Base-by-base conservation (phyloP, 2,329 filamentous ascomycete genomes). In the Penicillium sp. region DNA sequence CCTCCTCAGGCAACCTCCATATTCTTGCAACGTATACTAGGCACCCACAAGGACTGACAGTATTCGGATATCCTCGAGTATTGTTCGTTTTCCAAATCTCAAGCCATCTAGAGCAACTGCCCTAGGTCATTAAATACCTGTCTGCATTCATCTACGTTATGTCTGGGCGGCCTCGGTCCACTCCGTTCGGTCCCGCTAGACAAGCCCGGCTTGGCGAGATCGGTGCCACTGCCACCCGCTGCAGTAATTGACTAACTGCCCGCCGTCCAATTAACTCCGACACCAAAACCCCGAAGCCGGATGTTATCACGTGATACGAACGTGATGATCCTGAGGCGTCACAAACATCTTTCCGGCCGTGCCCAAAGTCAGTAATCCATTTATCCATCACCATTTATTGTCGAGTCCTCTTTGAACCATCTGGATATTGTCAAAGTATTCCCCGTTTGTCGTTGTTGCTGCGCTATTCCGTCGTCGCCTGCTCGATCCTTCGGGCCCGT, bases 401-500 rank as follows among this genome's bases (percentile, higher is more conserved):
- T 53, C 31, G 9, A 35, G 24, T 47, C 51, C 52, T 31, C 7
- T 6, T 18, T 54, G 41, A n/a, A 50, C 50, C 59, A 55, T 59
- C 59, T 39, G 54, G 49, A 2, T 7, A 51, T 49, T 57, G 37
- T 43, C 49, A n/a, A 40, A 41, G 46, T 41, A 36, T 27, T 16
- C 2, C 11, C 9, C 18, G 19, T 33, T 40, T 49, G 27, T 51
- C 52, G n/a, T 24, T 13, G 50, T 63, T 63, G 61, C 65, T 65
- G 65, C 59, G 54, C 54, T 6, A 55, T 49, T 51, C 56, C 60
- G 56, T 55, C 50, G 47, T 14, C 46, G 40, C 44, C 60, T 57
- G 65, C 67, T 71, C 67, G 67, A 60, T 62, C 49, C 43, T 43
- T 56, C 62, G 68, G 66, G 67, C 68, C 56, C 51, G 55, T 58